These are phyloP conservation scores for Nannochloris sp. DNA, from an alignment of 139 green algal species.

Conservation along the genomic window DNA sequence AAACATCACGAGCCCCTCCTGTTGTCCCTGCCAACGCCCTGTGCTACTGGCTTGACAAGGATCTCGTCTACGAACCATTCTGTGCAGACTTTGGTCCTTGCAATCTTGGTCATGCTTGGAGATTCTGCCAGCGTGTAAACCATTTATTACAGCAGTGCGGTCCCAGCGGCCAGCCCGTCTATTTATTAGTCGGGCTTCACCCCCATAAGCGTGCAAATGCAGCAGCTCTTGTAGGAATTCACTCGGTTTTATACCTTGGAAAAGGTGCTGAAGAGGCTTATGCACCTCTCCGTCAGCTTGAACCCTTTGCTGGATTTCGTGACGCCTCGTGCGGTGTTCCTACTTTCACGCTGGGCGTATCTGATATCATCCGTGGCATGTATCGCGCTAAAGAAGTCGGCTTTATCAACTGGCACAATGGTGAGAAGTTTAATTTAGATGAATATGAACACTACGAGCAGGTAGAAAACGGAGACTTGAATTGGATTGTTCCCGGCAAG, in stretches of 20 bases:
- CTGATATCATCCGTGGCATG: slow-evolving; percentile 62
- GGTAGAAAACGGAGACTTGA: slow-evolving; percentile 85
- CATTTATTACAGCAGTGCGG: slow-evolving; percentile 51
- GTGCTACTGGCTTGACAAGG: slow-evolving; percentile 25
- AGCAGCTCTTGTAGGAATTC: slow-evolving; percentile 74
- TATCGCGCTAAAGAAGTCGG: slow-evolving; percentile 63
- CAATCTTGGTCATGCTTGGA: slow-evolving; percentile 74
- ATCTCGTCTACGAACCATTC: slow-evolving; percentile 83
- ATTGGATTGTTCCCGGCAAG: slow-evolving; percentile 91
- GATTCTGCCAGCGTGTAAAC: slow-evolving; percentile 63
- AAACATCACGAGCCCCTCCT: slow-evolving; percentile 15
- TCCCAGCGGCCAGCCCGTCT: slow-evolving; percentile 19
- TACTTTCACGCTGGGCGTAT: slow-evolving; percentile 73
- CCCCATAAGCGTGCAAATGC: slow-evolving; percentile 69
- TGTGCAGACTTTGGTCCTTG: slow-evolving; percentile 87
- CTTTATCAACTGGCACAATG: slow-evolving; percentile 67
- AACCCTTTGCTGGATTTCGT: slow-evolving; percentile 74
- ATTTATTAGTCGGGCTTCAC: slow-evolving; percentile 54
- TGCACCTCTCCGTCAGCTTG: slow-evolving; percentile 40
- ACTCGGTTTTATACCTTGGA: slow-evolving; percentile 63
- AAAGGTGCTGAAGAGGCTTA: slow-evolving; percentile 61
- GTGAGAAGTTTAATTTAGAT: slow-evolving; percentile 57
- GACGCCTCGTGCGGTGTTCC: slow-evolving; percentile 75
- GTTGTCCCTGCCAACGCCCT: slow-evolving; percentile 32
- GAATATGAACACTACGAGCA: slow-evolving; percentile 93